Conservation (phyloP, 768 basidiomycete genomes). For the Obba rivulosa region DNA sequence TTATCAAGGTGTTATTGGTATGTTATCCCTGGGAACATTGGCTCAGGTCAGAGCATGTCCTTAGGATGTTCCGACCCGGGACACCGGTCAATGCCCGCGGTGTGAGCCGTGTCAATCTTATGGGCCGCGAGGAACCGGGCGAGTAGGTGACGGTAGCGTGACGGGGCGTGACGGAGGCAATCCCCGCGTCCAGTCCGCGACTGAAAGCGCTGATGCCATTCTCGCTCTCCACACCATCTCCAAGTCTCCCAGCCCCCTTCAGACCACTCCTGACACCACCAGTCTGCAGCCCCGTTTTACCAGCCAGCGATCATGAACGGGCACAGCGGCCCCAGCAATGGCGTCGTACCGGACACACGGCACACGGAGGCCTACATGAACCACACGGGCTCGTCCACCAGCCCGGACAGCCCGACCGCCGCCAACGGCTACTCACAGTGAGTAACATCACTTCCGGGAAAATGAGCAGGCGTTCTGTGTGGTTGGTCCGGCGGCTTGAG, state of each 20-base stretch:
- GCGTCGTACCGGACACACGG: constrained; percentile 19
- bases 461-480: not conserved
- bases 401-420: constrained; percentile 4
- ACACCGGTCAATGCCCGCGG: no score
- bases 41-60: no score
- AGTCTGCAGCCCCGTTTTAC: not conserved
- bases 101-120: no score
- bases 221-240: constrained; percentile 1
- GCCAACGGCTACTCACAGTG: constrained; percentile 57
- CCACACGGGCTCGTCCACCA: constrained; percentile 28
- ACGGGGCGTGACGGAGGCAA: no score
- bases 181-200: no score
- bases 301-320: constrained; percentile 40
- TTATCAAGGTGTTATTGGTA: no score
- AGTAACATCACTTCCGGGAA: constrained; percentile 26
- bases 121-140: no score
- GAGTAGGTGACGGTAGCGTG: no score
- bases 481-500: no score
- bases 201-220: not conserved
- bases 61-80: no score
- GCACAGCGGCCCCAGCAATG: constrained; percentile 44
- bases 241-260: constrained; percentile 4
- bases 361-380: constrained; percentile 24
- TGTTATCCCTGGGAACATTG: no score
- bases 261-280: not conserved